Evolutionary conservation across 192 early-diverging fungal genomes (phyloP), one percentile per base, ranked within the genome.

Genomic region (Kappamyces sp.): DNA sequence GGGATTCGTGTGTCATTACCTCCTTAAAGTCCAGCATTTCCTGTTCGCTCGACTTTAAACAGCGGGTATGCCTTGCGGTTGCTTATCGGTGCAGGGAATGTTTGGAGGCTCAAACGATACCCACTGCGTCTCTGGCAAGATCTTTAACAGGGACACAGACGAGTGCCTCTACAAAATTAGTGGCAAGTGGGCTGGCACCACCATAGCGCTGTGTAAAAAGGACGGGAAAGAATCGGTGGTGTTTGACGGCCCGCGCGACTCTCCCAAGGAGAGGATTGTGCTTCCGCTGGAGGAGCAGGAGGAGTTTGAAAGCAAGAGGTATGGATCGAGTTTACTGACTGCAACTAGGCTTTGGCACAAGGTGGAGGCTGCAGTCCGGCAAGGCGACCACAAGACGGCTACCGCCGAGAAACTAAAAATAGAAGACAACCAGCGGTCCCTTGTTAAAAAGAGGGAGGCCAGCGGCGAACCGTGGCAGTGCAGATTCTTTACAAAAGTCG

Each of bases 21-120:
- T 93, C 92, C 67, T 58, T 73, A 38, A 76, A 90, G 60, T 78
- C 74, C 60, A 88, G 91, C 60, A 76, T 93, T 60, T 64, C 83
- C 40, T 90, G 87, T 51, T 84, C 89, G 58, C 74, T 97, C 39
- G 91, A 94, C 47, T 97, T 94, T 65, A 88, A 90, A 68, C 85
- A 86, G 40, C 94, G 93, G 81, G 91, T 89, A 74, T 5, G 63
- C 9, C 40, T 74, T 53, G 64, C 66, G 61, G n/a, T n/a, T n/a
- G n/a, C n/a, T n/a, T 60, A n/a, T 48, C 42, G 47, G 13, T 3
- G 10, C 54, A 90, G 88, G 88, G 87, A 1, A 82, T 79, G 53
- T 89, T 90, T 59, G 70, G 70, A 2, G 91, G 89, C 12, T n/a
- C n/a, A n/a, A 59, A 79, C 5, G 90, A 91, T 65, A 90, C 92